A percentile compares a stretch with the other conserved stretches of the same genome.
Evolutionary conservation across 2,329 filamentous ascomycete species (phyloP).

Genomic region (Malbranchea cinnamomea): DNA sequence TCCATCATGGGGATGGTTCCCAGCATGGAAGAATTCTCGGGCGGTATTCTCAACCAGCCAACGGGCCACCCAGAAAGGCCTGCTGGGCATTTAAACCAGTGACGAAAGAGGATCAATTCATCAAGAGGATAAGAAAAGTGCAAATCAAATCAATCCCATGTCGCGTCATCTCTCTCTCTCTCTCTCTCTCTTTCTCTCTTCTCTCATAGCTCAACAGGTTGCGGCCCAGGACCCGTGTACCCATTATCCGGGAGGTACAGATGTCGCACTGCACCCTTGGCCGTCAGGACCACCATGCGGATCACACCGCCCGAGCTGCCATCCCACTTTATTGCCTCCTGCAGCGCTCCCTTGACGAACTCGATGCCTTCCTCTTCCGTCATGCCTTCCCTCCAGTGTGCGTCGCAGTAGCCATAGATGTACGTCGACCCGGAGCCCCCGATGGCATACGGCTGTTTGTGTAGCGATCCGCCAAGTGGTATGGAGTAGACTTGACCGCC

Average conservation of each 20-base stretch:
- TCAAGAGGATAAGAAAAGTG: too few species aligned
- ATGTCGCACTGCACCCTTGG: constrained; percentile 78
- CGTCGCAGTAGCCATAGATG: constrained; percentile 98
- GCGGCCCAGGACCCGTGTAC: constrained; percentile 67
- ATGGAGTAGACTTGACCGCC: constrained; percentile 97
- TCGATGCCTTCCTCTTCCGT: constrained; percentile 75
- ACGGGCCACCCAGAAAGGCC: too few species aligned
- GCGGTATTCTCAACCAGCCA: too few species aligned
- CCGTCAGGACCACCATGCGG: constrained; percentile 89
- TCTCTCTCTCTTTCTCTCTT: too few species aligned
- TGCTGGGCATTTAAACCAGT: too few species aligned
- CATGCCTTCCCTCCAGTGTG: constrained; percentile 92
- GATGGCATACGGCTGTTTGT: constrained; percentile 94
- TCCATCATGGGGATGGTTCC: too few species aligned
- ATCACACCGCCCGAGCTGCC: constrained; percentile 97
- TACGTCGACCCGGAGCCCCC: constrained; percentile 95
- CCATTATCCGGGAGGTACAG: constrained; percentile 87
- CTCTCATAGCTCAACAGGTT: too few species aligned
- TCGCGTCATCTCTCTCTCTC: too few species aligned
- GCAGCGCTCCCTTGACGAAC: constrained; percentile 82
- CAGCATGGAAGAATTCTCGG: too few species aligned
- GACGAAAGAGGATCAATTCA: too few species aligned
- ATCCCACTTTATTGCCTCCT: constrained; percentile 98
- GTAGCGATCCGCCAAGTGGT: constrained; percentile 85
- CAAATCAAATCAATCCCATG: too few species aligned